phyloP scores from a whole-genome alignment of 371 early-diverging fungal genomes.

The Apophysomyces elegans region DNA sequence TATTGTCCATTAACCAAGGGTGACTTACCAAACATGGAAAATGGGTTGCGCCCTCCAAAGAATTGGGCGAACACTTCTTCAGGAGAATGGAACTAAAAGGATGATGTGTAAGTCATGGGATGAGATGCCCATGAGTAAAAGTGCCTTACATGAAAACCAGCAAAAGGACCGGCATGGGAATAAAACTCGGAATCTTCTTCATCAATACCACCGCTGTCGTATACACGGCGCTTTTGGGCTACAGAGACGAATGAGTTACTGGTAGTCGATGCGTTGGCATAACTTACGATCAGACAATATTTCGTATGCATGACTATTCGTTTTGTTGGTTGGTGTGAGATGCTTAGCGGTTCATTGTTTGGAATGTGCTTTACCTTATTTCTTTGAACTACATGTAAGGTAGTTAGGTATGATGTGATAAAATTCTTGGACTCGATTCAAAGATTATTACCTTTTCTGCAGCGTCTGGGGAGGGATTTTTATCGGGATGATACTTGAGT shows the following conservation, averaged over 20 bases:
- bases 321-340: neutral
- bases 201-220: constrained; percentile 32
- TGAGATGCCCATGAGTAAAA: neutral
- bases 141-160: constrained; percentile 36
- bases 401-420: neutral
- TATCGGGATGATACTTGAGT: constrained; percentile 64
- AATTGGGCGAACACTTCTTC: constrained; percentile 54
- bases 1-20: neutral
- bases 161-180: constrained; percentile 26
- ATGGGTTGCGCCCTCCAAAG: constrained; percentile 37
- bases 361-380: constrained; percentile 38
- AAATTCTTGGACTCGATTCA: neutral
- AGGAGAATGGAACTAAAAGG: constrained; percentile 50
- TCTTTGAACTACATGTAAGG: constrained; percentile 41
- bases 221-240: constrained; percentile 47
- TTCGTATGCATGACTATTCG: constrained; percentile 55
- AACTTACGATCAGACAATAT: constrained; percentile 54
- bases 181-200: constrained; percentile 7
- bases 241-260: constrained; percentile 7
- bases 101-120: neutral
- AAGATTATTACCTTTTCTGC: constrained; percentile 40
- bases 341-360: neutral
- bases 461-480: constrained; percentile 48
- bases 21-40: constrained; percentile 26
- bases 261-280: neutral